Conservation (phyloP, 2,329 filamentous ascomycete genomes). For the Botrytis aclada region DNA sequence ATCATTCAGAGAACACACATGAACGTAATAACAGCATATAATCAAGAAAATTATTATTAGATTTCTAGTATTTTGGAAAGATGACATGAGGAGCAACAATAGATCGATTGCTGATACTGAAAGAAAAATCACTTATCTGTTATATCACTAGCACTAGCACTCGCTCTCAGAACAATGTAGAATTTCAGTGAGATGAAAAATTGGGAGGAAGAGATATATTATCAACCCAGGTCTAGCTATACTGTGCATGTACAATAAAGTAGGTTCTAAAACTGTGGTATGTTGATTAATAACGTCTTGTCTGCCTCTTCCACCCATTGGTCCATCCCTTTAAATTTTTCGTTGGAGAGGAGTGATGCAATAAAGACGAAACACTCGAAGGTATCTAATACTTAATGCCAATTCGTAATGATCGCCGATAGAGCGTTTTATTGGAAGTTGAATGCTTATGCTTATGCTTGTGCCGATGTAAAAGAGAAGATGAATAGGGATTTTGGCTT, state of each 20-base stretch:
- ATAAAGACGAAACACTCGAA: conserved; percentile 6
- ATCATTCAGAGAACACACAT: background rate
- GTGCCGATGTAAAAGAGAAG: conserved; percentile 8
- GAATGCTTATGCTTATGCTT: conserved; percentile 13
- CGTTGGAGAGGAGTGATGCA: conserved; percentile 17
- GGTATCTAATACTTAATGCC: conserved; percentile 16
- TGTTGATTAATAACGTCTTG: conserved; percentile 10
- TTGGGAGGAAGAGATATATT: conserved; percentile 14
- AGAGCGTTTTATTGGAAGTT: conserved; percentile 9
- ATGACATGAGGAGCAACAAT: background rate
- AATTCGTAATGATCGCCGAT: conserved; percentile 4
- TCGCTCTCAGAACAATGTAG: background rate
- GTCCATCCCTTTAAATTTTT: conserved; percentile 5
- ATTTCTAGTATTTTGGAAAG: background rate
- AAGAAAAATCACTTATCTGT: conserved; percentile 1
- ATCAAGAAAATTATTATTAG: background rate
- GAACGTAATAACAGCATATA: background rate
- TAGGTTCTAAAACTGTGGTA: background rate
- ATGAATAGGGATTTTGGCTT: background rate
- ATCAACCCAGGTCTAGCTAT: conserved; percentile 14
- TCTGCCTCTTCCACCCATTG: conserved; percentile 2
- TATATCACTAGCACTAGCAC: conserved; percentile 1
- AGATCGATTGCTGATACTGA: background rate
- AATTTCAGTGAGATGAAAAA: background rate
- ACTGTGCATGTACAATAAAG: conserved; percentile 13